phyloP scores from a whole-genome alignment of 495 filamentous ascomycete species.

The Penicillium salamii region DNA sequence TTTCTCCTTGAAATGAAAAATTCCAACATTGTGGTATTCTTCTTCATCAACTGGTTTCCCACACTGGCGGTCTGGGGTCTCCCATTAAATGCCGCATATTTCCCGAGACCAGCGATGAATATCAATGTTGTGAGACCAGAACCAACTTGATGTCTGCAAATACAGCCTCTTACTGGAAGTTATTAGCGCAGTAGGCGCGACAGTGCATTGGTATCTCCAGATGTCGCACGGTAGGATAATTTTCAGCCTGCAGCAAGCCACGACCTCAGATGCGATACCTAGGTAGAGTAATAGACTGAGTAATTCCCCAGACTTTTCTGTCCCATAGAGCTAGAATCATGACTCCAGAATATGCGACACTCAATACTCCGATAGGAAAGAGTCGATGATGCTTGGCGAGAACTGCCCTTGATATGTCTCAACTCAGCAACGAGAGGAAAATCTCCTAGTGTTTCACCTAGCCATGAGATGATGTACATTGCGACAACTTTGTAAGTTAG shows the following conservation, averaged over 20 bases:
- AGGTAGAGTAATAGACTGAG: not conserved
- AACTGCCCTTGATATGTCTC: no score
- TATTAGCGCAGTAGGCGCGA: conserved; percentile 14
- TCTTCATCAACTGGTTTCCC: no score
- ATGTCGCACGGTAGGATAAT: conserved; percentile 3
- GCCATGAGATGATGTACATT: no score
- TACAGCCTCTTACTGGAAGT: not conserved
- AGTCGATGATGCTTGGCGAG: no score
- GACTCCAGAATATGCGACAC: not conserved
- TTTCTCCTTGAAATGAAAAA: no score
- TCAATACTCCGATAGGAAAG: not conserved
- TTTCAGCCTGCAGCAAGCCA: conserved; percentile 11
- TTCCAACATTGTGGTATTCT: no score
- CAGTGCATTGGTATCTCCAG: conserved; percentile 11
- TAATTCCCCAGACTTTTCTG: not conserved
- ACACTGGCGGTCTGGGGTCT: not conserved
- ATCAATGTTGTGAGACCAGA: conserved; percentile 13
- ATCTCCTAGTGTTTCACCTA: no score
- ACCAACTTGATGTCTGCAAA: not conserved
- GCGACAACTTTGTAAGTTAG: no score
- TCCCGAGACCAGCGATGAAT: conserved; percentile 9
- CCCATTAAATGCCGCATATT: not conserved
- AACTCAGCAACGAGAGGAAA: no score
- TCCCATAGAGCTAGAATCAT: no score
- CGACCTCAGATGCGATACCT: no score